Percentiles rank a stretch among this genome's conserved stretches.
phyloP scores from a whole-genome alignment of 768 basidiomycete species.

The Agrocybe chaxingu region DNA sequence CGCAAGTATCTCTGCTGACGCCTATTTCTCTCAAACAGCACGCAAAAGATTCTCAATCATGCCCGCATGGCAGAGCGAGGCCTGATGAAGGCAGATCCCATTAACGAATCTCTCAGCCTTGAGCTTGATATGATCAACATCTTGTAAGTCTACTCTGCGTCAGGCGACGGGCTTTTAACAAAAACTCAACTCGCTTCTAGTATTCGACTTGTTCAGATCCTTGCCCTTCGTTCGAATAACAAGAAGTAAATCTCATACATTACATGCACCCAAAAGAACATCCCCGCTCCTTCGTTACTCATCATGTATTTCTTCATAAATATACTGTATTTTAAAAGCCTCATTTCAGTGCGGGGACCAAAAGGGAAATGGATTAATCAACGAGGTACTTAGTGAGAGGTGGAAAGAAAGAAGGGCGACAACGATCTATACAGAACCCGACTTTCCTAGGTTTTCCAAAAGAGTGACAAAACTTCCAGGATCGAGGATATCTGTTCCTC shows the following conservation, averaged over 20 bases:
- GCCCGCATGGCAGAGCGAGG: conserved; percentile 74
- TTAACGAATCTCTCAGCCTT: conserved; percentile 74
- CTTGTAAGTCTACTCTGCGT: conserved; percentile 47
- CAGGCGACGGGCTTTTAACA: neutral
- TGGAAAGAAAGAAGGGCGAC: no score
- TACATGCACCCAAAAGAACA: conserved; percentile 1
- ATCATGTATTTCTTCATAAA: conserved; percentile 3
- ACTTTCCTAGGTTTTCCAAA: conserved; percentile 62
- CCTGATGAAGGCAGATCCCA: conserved; percentile 62
- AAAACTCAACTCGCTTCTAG: conserved; percentile 30
- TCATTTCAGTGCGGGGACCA: neutral
- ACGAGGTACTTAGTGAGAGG: conserved; percentile 4
- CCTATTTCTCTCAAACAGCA: conserved; percentile 38
- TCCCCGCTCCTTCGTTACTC: neutral
- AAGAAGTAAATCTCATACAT: conserved; percentile 35
- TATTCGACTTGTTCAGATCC: conserved; percentile 77
- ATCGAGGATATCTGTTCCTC: conserved; percentile 92
- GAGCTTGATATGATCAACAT: conserved; percentile 91
- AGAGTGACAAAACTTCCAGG: conserved; percentile 81
- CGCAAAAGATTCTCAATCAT: conserved; percentile 80
- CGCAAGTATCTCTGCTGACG: neutral
- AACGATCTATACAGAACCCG: conserved; percentile 16
- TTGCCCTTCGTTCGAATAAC: conserved; percentile 62
- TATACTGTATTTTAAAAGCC: conserved; percentile 5
- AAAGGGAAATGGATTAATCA: conserved; percentile 1